Percentiles rank a stretch among this genome's conserved stretches.
Conservation (phyloP, 768 basidiomycete species). For the Sutorius australiensis region DNA sequence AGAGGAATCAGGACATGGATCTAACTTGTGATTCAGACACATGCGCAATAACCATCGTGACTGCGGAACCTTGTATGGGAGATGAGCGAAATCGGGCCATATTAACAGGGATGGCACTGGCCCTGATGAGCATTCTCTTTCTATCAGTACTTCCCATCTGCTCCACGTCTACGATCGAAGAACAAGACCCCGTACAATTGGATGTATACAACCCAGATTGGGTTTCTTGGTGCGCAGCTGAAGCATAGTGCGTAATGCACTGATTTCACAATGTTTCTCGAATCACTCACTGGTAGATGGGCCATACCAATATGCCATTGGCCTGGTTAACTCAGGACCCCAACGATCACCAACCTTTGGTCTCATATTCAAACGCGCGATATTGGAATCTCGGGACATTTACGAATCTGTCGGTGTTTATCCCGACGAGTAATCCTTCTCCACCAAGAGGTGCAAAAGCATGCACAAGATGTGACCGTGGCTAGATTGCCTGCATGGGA, state of each 20-base stretch:
- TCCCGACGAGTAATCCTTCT: conserved; percentile 13
- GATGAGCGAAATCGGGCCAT: conserved; percentile 7
- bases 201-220: conserved; percentile 1
- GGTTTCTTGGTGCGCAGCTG: conserved; percentile 11
- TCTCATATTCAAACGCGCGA: too few species aligned
- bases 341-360: too few species aligned
- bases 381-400: neutral
- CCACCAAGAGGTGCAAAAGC: conserved; percentile 12
- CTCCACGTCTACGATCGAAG: neutral
- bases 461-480: conserved; percentile 13
- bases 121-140: conserved; percentile 4
- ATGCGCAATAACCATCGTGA: conserved; percentile 13
- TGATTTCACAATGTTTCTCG: neutral
- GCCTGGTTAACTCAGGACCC: neutral
- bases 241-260: conserved; percentile 7
- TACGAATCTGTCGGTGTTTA: conserved; percentile 2
- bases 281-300: neutral
- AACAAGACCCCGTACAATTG: neutral
- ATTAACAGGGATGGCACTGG: neutral
- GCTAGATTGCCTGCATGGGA: conserved; percentile 15
- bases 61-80: neutral
- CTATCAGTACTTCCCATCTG: neutral
- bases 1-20: neutral
- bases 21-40: neutral
- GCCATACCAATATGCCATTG: conserved; percentile 11